Evolutionary conservation across 306 rosid genomes (phyloP).

Genomic region (Pterocarpus macrocarpus): DNA sequence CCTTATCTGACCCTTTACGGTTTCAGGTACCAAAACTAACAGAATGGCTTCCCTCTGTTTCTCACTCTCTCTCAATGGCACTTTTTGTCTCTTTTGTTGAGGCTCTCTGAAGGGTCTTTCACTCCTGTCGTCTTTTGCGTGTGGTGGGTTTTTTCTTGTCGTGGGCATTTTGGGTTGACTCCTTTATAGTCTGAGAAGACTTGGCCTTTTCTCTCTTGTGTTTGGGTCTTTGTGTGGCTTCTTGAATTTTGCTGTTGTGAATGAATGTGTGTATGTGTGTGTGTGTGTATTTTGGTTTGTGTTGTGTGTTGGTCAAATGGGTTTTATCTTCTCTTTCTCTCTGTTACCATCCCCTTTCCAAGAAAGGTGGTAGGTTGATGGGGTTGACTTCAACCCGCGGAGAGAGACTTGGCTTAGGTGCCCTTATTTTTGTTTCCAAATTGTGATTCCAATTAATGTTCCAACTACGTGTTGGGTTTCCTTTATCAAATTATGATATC

Average conservation of each 20-base stretch:
- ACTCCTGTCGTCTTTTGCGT: conserved; percentile 26
- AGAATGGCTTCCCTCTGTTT: conserved; percentile 40
- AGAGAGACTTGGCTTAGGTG: conserved; percentile 48
- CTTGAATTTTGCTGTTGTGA: conserved; percentile 44
- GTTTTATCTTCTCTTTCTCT: conserved; percentile 36
- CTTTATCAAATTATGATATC: conserved; percentile 31
- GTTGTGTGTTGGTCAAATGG: conserved; percentile 57
- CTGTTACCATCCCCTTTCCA: conserved; percentile 41
- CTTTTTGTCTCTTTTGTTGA: background rate
- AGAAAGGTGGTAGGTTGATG: conserved; percentile 89
- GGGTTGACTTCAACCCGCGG: conserved; percentile 75
- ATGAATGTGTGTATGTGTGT: background rate
- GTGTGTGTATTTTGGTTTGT: conserved; percentile 35
- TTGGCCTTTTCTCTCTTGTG: conserved; percentile 31
- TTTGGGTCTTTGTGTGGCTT: conserved; percentile 47
- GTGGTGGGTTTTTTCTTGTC: conserved; percentile 39
- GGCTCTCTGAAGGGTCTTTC: conserved; percentile 26
- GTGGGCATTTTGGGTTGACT: conserved; percentile 71
- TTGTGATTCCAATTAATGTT: conserved; percentile 36
- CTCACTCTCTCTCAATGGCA: conserved; percentile 37
- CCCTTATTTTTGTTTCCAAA: conserved; percentile 38
- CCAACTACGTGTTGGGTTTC: conserved; percentile 32
- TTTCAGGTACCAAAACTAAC: conserved; percentile 53
- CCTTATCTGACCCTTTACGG: conserved; percentile 49
- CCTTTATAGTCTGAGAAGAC: conserved; percentile 33